Evolutionary conservation across 768 basidiomycete genomes (phyloP), one percentile per base, ranked within the genome.

Genomic region (Cystobasidium onofrii): DNA sequence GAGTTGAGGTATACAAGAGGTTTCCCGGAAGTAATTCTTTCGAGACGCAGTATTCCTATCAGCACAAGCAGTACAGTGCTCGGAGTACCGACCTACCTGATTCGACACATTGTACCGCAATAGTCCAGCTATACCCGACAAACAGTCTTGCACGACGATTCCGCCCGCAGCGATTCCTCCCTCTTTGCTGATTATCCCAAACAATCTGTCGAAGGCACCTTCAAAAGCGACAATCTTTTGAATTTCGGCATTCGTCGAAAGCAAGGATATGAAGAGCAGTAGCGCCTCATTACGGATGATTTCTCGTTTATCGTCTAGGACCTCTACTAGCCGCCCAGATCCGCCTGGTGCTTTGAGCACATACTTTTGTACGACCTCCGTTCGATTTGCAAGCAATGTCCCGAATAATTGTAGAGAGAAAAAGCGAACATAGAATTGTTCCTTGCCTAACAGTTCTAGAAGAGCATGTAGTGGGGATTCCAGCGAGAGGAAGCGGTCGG

Each of bases 1-100:
- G 78, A 73, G 89, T 81, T 76, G 88, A 85, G 76, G 94, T 83
- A 75, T 89, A 81, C 82, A 81, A 12, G 82, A 81, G 0, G 92
- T 90, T 83, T 94, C 93, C 61, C 91, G 88, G 83, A 99, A 96
- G 83, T 96, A 98, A 80, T 92, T 96, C 92, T 99, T n/a, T n/a
- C n/a, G n/a, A n/a, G n/a, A n/a, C n/a, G n/a, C n/a, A n/a, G n/a
- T n/a, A n/a, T n/a, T n/a, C n/a, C n/a, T n/a, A n/a, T n/a, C n/a
- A n/a, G n/a, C n/a, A n/a, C n/a, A n/a, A n/a, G n/a, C n/a, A n/a
- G n/a, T n/a, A n/a, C n/a, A n/a, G n/a, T n/a, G n/a, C n/a, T n/a
- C n/a, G n/a, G n/a, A n/a, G n/a, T n/a, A n/a, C n/a, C n/a, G 7
- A 74, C 82, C 65, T 78, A 91, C 94, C 84, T 95, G 94, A 81